These are phyloP conservation scores for Drosera capensis DNA, from an alignment of 148 eudicot species.

Conservation along the genomic window DNA sequence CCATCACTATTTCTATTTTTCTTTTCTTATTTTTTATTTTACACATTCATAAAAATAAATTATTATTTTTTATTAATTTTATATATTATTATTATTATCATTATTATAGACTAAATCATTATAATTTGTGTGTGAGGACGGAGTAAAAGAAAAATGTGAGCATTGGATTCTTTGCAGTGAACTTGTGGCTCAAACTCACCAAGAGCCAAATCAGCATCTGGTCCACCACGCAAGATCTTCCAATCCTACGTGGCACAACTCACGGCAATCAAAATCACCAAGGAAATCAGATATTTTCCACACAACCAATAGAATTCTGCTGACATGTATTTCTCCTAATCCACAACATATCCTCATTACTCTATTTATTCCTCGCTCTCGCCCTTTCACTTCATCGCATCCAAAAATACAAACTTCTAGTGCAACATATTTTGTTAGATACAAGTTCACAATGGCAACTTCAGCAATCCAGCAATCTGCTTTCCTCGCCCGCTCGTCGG, in stretches of 20 bases:
- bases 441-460: slow-evolving; percentile 21
- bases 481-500: slow-evolving; percentile 38
- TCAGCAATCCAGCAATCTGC: slow-evolving; percentile 43
- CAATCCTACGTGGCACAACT: slow-evolving; percentile 6
- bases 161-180: too few relatives aligned
- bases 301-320: slow-evolving; percentile 28
- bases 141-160: too few relatives aligned
- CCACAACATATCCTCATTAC: slow-evolving; percentile 18
- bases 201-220: too few relatives aligned
- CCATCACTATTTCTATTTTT: too few relatives aligned
- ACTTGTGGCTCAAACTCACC: too few relatives aligned
- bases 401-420: not conserved
- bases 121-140: too few relatives aligned
- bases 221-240: slow-evolving; percentile 5
- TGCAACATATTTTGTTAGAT: not conserved
- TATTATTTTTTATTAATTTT: too few relatives aligned
- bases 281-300: slow-evolving; percentile 3
- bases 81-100: too few relatives aligned
- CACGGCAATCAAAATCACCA: not conserved
- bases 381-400: not conserved
- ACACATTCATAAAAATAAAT: too few relatives aligned
- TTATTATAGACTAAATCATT: too few relatives aligned
- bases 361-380: not conserved
- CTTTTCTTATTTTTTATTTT: too few relatives aligned
- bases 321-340: slow-evolving; percentile 29